These are phyloP conservation scores for Zostera marina DNA, from an alignment of 116 monocot species.

Conservation along the genomic window DNA sequence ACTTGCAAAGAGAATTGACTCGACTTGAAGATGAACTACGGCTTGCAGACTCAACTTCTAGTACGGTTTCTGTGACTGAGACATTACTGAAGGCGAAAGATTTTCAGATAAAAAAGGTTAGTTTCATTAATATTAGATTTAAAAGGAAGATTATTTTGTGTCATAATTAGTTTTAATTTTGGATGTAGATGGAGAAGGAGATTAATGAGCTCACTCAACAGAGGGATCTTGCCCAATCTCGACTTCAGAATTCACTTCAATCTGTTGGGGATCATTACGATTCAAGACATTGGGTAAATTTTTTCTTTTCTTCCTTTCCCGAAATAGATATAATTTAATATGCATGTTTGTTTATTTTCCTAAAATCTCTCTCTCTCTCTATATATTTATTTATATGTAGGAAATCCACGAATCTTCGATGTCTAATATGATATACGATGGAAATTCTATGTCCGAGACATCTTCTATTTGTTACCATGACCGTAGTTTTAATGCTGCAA, in stretches of 20 bases:
- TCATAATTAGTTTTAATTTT: not conserved
- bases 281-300: slow-evolving; percentile 23
- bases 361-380: too few relatives aligned
- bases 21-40: slow-evolving; percentile 74
- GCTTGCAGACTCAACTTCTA: slow-evolving; percentile 24
- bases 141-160: too few relatives aligned
- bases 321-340: not conserved
- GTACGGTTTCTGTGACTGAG: slow-evolving; percentile 16
- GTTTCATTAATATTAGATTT: not conserved
- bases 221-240: slow-evolving; percentile 67
- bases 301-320: not conserved
- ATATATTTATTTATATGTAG: too few relatives aligned
- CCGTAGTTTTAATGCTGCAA: slow-evolving; percentile 15
- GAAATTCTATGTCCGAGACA: slow-evolving; percentile 30
- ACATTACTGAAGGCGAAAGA: slow-evolving; percentile 60
- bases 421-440: slow-evolving; percentile 24
- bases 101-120: slow-evolving; percentile 57
- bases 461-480: slow-evolving; percentile 25
- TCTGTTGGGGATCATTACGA: slow-evolving; percentile 26
- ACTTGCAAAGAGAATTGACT: slow-evolving; percentile 72
- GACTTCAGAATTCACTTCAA: slow-evolving; percentile 59
- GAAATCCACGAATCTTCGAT: slow-evolving; percentile 16
- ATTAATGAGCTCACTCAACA: slow-evolving; percentile 68
- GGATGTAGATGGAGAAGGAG: slow-evolving; percentile 71
- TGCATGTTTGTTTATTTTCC: not conserved